Conservation (phyloP, 202 grass and related monocot species). For the Carex arenaria region DNA sequence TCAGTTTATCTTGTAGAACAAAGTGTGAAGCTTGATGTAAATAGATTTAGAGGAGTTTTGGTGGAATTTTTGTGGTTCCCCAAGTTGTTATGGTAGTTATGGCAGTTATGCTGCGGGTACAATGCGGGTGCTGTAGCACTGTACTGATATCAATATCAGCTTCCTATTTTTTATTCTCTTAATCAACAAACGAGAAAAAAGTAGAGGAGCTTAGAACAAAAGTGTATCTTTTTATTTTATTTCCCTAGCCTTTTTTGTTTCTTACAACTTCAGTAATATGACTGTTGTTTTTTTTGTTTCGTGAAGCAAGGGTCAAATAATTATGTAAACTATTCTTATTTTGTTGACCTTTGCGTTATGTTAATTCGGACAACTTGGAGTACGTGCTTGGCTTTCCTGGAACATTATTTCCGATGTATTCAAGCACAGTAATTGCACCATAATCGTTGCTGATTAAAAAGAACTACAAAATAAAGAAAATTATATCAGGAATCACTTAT, state of each 20-base stretch:
- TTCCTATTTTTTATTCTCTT: slow-evolving; percentile 35
- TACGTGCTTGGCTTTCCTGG: neutral
- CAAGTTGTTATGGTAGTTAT: no score
- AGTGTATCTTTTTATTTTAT: neutral
- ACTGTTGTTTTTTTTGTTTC: neutral
- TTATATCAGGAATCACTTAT: neutral
- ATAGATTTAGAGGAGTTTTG: slow-evolving; percentile 35
- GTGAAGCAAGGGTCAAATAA: neutral
- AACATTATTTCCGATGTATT: neutral
- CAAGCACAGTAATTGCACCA: neutral
- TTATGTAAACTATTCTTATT: neutral
- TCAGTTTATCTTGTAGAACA: slow-evolving; percentile 40
- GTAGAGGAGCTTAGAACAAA: neutral
- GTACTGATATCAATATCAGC: no score
- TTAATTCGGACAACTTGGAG: neutral
- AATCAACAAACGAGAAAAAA: neutral
- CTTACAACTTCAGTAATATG: neutral
- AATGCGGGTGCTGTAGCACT: no score
- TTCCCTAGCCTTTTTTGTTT: neutral
- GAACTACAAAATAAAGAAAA: neutral
- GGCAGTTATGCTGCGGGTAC: no score
- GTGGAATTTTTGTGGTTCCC: no score
- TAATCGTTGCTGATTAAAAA: neutral
- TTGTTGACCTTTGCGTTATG: neutral
- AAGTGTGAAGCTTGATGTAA: slow-evolving; percentile 53